Conservation (phyloP, 2,329 filamentous ascomycete genomes). For the Clonostachys sp. region DNA sequence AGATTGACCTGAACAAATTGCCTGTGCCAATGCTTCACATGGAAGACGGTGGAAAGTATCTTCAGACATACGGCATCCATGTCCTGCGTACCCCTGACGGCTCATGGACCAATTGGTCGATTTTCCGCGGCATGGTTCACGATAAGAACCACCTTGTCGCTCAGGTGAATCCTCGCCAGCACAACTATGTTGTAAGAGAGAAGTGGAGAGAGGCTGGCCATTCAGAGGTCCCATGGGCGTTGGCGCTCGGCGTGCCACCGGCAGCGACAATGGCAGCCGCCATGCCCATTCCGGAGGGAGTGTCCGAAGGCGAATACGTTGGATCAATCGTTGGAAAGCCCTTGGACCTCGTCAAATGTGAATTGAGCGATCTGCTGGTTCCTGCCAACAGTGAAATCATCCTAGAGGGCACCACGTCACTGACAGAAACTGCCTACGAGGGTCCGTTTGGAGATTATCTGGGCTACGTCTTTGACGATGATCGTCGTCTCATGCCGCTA, state of each 20-base stretch:
- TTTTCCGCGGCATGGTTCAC: constrained; percentile 38
- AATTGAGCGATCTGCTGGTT: constrained; percentile 41
- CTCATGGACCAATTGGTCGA: constrained; percentile 42
- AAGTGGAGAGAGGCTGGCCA: constrained; percentile 37
- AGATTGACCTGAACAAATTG: constrained; percentile 36
- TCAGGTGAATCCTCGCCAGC: constrained; percentile 35
- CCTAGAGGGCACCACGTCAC: constrained; percentile 40
- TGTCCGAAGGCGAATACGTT: constrained; percentile 42
- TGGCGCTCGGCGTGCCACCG: constrained; percentile 42
- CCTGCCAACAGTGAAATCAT: constrained; percentile 47
- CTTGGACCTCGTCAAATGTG: constrained; percentile 44
- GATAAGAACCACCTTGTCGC: constrained; percentile 33
- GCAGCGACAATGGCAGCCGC: constrained; percentile 40
- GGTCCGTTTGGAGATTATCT: constrained; percentile 41
- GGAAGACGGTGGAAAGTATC: constrained; percentile 41
- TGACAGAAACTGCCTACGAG: constrained; percentile 33
- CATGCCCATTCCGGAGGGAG: constrained; percentile 43
- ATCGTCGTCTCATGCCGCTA: constrained; percentile 26
- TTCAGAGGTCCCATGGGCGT: constrained; percentile 39
- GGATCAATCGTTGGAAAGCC: constrained; percentile 37
- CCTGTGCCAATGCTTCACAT: constrained; percentile 36
- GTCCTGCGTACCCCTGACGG: constrained; percentile 36
- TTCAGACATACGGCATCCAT: constrained; percentile 46
- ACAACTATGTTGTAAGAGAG: constrained; percentile 38
- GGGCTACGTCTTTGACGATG: constrained; percentile 25